Evolutionary conservation across 257 asterid species (phyloP), one percentile per base, ranked within the genome.

Genomic region (Mitragyna speciosa): DNA sequence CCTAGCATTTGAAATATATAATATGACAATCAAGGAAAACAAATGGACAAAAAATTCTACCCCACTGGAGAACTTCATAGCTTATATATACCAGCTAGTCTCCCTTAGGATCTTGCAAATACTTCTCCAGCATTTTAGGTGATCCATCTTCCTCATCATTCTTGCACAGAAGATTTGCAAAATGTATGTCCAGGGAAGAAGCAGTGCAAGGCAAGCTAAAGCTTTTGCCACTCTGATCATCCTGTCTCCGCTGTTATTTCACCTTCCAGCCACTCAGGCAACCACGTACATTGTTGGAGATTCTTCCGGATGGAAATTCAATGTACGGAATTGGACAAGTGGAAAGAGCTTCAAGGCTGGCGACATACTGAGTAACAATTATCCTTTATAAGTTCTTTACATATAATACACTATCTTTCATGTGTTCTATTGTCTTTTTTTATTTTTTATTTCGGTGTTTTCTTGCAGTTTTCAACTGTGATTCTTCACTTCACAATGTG

Each of bases 401-500:
- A 33, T 20, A 54, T 19, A 33, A 36, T 74, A 30, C 16, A 14
- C 12, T 26, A 41, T 24, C 59, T 61, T 36, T 36, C 43, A 14
- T 14, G 12, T 19, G 51, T 6, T 74, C 12, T 4, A 19, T 22
- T 11, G 36, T 11, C 17, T 9, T 45, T 8, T 19, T 12, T n/a
- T n/a, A n/a, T n/a, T n/a, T n/a, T n/a, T n/a, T n/a, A 26, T 76
- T 61, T n/a, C 45, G 6, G 47, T 28, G n/a, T n/a, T 36, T 24
- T 54, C 58, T 24, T 78, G 81, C 76, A 78, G 81, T 36, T 36
- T 78, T 78, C 26, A 78, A 78, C 70, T 78, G 54, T 69, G 76
- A 78, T 54, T 20, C 76, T 52, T 68, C 81, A 17, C 70, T 78
- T n/a, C 81, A 78, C 76, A 54, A 78, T 19, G 67, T 78, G 0